Evolutionary conservation across 1,139 yeast species (phyloP), one percentile per base, ranked within the genome.

Genomic region (Blastobotrys aristatus): DNA sequence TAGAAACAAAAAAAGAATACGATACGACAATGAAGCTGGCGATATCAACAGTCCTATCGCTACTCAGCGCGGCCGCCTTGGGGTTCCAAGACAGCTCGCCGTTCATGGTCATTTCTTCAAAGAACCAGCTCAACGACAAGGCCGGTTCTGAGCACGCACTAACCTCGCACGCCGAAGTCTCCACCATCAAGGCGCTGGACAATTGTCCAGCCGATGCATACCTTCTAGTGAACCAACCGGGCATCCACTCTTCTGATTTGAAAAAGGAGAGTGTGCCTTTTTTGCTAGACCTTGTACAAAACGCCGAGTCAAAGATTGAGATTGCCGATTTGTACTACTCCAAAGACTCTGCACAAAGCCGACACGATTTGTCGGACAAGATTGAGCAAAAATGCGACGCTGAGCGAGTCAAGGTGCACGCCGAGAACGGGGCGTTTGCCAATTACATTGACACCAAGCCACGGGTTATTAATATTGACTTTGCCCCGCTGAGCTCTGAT

Each of bases 121-220:
- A 37, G 43, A 43, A 43, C 14, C 34, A 40, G 32, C 39, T 43
- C 27, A 16, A 27, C 27, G 43, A 40, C n/a, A 14, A 17, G 16
- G 20, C 43, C 16, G 13, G 13, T 8, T 8, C 33, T 32, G n/a
- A n/a, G n/a, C n/a, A n/a, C n/a, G n/a, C n/a, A n/a, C 18, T 32
- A 32, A 8, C 40, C 10, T 16, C 31, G 35, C 52, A 50, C 21
- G 52, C 51, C 32, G 50, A 53, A 44, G 35, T 44, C 34, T 50
- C 52, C 13, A 55, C 55, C 17, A 44, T 37, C 33, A 43, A 53
- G 41, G 55, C 61, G 16, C 50, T 62, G 26, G 49, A 54, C 14
- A 56, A 53, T 14, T 67, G 72, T 54, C 54, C 58, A 6, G 67
- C 67, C 50, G 69, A 67, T 53, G 63, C 69, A 11, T 70, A 67